These are phyloP conservation scores for Venturia oleaginea DNA, from an alignment of 2,329 filamentous ascomycete species.

Conservation along the genomic window DNA sequence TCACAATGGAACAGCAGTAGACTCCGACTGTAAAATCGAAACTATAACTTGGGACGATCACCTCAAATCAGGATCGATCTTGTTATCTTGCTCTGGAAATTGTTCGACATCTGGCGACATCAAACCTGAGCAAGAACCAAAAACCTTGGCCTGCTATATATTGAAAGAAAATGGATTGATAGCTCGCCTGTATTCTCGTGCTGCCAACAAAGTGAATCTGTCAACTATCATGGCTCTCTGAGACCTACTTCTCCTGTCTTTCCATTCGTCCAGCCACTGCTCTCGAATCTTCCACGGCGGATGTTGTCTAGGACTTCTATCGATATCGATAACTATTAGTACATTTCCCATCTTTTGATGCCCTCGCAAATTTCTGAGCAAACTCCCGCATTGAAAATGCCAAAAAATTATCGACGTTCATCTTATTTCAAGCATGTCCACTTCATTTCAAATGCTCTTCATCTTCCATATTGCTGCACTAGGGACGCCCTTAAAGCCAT, in stretches of 20 bases:
- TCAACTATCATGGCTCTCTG: background rate
- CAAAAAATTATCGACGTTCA: background rate
- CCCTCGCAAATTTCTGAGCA: background rate
- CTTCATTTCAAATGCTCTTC: background rate
- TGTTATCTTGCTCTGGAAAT: background rate
- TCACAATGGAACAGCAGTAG: no score
- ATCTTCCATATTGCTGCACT: background rate
- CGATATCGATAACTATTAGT: background rate
- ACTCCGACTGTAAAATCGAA: no score
- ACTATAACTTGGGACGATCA: no score
- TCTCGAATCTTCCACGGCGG: background rate
- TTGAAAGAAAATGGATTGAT: background rate
- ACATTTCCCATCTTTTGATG: background rate
- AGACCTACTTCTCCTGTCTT: background rate
- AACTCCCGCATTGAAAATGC: no score
- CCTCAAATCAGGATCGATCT: no score
- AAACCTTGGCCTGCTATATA: background rate
- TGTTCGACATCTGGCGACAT: background rate
- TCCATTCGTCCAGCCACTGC: background rate
- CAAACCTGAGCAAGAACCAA: no score
- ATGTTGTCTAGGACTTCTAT: background rate
- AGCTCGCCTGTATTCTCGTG: background rate
- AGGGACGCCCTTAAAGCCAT: slow-evolving; percentile 51
- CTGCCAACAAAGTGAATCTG: background rate
- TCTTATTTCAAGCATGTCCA: background rate